Evolutionary conservation across 1,284 basidiomycete species (phyloP).

Genomic region (Pseudozyma pruni): DNA sequence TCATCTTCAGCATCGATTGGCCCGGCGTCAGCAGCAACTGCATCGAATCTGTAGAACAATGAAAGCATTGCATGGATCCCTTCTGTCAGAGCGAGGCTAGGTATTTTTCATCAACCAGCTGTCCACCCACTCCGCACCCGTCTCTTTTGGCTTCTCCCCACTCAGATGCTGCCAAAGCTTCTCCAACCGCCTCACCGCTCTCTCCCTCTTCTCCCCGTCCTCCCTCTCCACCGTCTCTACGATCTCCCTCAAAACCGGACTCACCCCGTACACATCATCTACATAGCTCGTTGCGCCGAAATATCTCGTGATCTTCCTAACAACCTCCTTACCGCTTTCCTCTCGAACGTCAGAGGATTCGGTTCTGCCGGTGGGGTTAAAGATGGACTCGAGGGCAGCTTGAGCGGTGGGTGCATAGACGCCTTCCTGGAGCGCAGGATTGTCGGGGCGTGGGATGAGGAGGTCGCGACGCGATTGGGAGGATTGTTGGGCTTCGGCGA

Average conservation of each 20-base stretch:
- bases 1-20: neutral
- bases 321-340: conserved; percentile 9
- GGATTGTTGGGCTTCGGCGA: conserved; percentile 27
- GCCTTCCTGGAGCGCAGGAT: conserved; percentile 17
- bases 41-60: too few relatives aligned
- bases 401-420: conserved; percentile 35
- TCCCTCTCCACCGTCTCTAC: conserved; percentile 19
- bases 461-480: conserved; percentile 22
- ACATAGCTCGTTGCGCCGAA: conserved; percentile 23
- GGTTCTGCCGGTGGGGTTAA: neutral
- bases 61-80: conserved; percentile 1
- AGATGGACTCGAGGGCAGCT: conserved; percentile 19
- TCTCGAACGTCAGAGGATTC: conserved; percentile 11
- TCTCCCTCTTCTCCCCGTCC: conserved; percentile 19
- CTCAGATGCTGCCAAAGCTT: conserved; percentile 41
- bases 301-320: conserved; percentile 24
- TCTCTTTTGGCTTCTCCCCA: conserved; percentile 6
- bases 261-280: conserved; percentile 35
- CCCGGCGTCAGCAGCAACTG: neutral
- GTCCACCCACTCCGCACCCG: conserved; percentile 27
- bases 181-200: conserved; percentile 32
- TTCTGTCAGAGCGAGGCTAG: neutral
- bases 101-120: conserved; percentile 34
- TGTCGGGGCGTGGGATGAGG: conserved; percentile 30
- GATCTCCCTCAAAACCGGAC: conserved; percentile 21